Evolutionary conservation across 345 rosid species (phyloP), one percentile per base, ranked within the genome.

Genomic region (Bruguiera gymnorhiza): DNA sequence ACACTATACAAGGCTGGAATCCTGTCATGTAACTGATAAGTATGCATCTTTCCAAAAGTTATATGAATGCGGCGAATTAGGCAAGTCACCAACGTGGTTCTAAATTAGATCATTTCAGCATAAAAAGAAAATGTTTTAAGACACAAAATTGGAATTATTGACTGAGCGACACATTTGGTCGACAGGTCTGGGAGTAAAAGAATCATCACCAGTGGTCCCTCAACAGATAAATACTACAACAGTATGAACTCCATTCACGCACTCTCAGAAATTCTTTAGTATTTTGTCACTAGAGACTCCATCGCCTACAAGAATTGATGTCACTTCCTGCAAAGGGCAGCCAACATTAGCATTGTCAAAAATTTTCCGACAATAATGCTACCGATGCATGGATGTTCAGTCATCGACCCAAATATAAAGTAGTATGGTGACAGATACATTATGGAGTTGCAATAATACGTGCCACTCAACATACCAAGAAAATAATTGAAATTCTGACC

Each of bases 241-340:
- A 77, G 67, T 46, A 21, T 6, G 46, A 69, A 77, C 26, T 66
- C 50, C 39, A 19, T 56, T 11, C n/a, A 21, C 26, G 60, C 61
- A 31, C 27, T 62, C 53, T 92, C 88, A 95, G 79, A 95, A 95
- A 83, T 92, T 95, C 91, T 82, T 87, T 60, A 95, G 83, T 72
- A 95, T 83, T 83, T 83, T 90, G 72, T 84, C 91, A 6, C 74
- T 78, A 5, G 89, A 78, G 62, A 95, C 87, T 52, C 98, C 99
- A 67, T 80, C 96, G 3, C 83, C 90, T 57, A 83, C 80, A 30
- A 95, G 94, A 55, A 89, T 81, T 48, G 91, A 72, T n/a, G 92
- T 85, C 69, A 95, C 85, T 75, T 92, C 98, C 98, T 95, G 94
- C 85, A 84, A 23, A 72, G 21, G 64, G 66, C 34, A 68, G 23